Evolutionary conservation across 2,329 filamentous ascomycete species (phyloP).

Genomic region (Meredithiella fracta): DNA sequence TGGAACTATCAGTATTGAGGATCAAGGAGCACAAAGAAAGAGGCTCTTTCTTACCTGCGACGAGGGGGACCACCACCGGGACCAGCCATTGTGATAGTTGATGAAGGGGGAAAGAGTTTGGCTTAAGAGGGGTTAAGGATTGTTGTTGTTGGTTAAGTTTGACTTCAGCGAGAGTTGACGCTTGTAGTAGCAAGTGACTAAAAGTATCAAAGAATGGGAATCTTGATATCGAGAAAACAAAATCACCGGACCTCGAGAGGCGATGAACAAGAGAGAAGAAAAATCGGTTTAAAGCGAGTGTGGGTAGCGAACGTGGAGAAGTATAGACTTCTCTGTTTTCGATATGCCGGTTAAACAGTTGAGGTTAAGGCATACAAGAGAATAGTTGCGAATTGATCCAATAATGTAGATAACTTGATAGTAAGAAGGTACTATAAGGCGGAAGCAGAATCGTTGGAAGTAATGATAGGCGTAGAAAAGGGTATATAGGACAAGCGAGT

Average conservation of each 20-base stretch:
- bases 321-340: neutral
- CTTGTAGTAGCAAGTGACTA: neutral
- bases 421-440: neutral
- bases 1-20: constrained; percentile 14
- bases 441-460: neutral
- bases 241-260: neutral
- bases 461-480: neutral
- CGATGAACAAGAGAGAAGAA: constrained; percentile 3
- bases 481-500: constrained; percentile 10
- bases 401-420: neutral
- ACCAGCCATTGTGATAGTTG: constrained; percentile 54
- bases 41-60: constrained; percentile 33
- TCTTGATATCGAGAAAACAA: neutral
- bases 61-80: constrained; percentile 84
- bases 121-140: neutral
- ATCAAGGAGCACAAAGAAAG: neutral
- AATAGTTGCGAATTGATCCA: neutral
- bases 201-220: neutral
- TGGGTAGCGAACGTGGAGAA: constrained; percentile 8
- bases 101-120: neutral
- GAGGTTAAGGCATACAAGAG: neutral
- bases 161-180: neutral
- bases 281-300: neutral
- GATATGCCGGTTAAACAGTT: neutral
- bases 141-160: neutral